These are phyloP conservation scores for Hemileia vastatrix DNA, from an alignment of 1,284 basidiomycete genomes.

Conservation along the genomic window DNA sequence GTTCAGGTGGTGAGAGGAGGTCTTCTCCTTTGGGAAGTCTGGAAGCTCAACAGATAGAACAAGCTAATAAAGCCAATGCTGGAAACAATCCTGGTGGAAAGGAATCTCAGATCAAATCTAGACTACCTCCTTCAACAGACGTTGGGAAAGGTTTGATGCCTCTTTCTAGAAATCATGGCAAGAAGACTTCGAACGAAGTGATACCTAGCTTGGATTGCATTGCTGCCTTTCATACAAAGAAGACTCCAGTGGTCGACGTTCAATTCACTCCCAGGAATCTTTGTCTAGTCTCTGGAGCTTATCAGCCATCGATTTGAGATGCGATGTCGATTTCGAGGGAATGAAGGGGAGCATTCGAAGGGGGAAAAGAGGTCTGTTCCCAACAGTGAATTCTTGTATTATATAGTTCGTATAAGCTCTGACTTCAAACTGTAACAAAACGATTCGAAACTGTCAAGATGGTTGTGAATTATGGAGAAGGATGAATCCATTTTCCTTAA, in stretches of 20 bases:
- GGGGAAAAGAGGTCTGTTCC: too few species aligned
- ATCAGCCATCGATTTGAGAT: too few species aligned
- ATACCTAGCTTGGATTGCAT: slow-evolving; percentile 69
- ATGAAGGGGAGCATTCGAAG: too few species aligned
- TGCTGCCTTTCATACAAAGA: slow-evolving; percentile 84
- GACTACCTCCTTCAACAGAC: not conserved
- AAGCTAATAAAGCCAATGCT: slow-evolving; percentile 36
- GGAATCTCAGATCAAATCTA: not conserved
- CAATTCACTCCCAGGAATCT: slow-evolving; percentile 92
- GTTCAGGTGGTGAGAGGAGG: slow-evolving; percentile 7
- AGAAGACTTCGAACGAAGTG: too few species aligned
- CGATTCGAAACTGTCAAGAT: too few species aligned
- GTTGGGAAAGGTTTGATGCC: slow-evolving; percentile 9
- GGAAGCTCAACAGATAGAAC: slow-evolving; percentile 50
- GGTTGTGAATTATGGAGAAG: too few species aligned
- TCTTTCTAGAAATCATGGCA: slow-evolving; percentile 8
- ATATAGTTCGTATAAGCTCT: too few species aligned
- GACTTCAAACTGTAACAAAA: too few species aligned
- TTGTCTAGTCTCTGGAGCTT: slow-evolving; percentile 78
- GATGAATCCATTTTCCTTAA: too few species aligned
- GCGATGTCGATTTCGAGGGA: too few species aligned
- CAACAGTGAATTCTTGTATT: too few species aligned
- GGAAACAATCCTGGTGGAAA: not conserved
- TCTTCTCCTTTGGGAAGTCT: slow-evolving; percentile 34
- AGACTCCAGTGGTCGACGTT: slow-evolving; percentile 80